Evolutionary conservation across 345 rosid genomes (phyloP).

Genomic region (Linum trigynum): DNA sequence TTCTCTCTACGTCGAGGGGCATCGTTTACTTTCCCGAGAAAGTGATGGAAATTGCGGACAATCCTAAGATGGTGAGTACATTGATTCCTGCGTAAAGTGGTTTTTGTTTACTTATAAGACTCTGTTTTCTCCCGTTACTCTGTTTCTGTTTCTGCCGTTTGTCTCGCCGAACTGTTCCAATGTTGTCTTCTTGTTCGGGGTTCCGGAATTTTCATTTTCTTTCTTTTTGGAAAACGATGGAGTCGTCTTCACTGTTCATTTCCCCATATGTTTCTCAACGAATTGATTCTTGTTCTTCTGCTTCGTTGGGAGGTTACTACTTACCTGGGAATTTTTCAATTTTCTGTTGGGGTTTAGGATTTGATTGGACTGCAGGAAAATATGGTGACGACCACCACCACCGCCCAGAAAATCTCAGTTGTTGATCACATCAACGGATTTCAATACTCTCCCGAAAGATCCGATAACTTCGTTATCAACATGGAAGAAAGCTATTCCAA

Average conservation of each 20-base stretch:
- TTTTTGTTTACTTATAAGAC: conserved; percentile 7
- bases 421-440: conserved; percentile 44
- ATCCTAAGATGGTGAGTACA: conserved; percentile 42
- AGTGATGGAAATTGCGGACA: conserved; percentile 41
- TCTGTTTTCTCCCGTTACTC: conserved; percentile 5
- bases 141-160: background rate
- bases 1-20: background rate
- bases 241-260: background rate
- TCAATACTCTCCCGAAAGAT: conserved; percentile 32
- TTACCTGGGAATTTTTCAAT: background rate
- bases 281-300: conserved; percentile 2
- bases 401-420: conserved; percentile 26
- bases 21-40: conserved; percentile 14
- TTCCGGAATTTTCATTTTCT: background rate
- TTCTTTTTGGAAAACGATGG: background rate
- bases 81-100: conserved; percentile 8
- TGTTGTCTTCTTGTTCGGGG: background rate
- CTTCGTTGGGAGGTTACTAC: no score
- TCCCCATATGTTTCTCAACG: conserved; percentile 2
- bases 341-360: background rate
- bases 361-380: conserved; percentile 13
- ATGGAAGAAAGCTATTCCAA: conserved; percentile 47
- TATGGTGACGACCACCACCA: conserved; percentile 6
- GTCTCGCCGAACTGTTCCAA: background rate
- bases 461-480: conserved; percentile 62